A percentile compares a stretch with the other conserved stretches of the same genome.
phyloP scores from a whole-genome alignment of 345 rosid species.

The Euclidium syriacum region DNA sequence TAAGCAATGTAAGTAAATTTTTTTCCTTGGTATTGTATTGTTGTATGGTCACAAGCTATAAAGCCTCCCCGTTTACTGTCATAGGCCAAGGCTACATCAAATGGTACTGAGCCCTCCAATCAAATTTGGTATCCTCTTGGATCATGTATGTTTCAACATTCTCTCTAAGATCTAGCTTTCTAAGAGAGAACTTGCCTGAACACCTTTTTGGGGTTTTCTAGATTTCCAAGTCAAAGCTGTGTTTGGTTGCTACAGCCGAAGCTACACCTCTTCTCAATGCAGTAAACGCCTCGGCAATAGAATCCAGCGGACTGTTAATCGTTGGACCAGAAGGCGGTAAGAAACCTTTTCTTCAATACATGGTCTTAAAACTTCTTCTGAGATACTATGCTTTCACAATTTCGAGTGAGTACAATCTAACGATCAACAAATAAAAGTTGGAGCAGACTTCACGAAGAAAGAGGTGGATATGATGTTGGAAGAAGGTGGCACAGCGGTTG shows the following conservation, averaged over 20 bases:
- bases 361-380: neutral
- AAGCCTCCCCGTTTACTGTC: neutral
- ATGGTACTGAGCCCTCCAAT: constrained; percentile 67
- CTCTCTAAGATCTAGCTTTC: no score
- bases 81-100: constrained; percentile 85
- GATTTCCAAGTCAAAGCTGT: constrained; percentile 60
- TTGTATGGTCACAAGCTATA: constrained; percentile 4
- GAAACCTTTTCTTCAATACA: neutral
- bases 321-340: constrained; percentile 94
- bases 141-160: constrained; percentile 46
- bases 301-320: constrained; percentile 54
- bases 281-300: constrained; percentile 40
- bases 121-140: constrained; percentile 45
- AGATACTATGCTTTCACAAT: neutral
- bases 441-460: constrained; percentile 33
- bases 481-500: constrained; percentile 69
- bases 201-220: constrained; percentile 14
- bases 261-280: constrained; percentile 64
- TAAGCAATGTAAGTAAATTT: constrained; percentile 59
- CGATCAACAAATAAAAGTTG: neutral
- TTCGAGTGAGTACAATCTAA: constrained; percentile 6
- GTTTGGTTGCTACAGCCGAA: constrained; percentile 74
- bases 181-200: neutral
- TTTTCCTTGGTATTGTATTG: neutral
- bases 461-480: constrained; percentile 53